Evolutionary conservation across 495 filamentous ascomycete species (phyloP).

Genomic region (Penicillium turbatum): DNA sequence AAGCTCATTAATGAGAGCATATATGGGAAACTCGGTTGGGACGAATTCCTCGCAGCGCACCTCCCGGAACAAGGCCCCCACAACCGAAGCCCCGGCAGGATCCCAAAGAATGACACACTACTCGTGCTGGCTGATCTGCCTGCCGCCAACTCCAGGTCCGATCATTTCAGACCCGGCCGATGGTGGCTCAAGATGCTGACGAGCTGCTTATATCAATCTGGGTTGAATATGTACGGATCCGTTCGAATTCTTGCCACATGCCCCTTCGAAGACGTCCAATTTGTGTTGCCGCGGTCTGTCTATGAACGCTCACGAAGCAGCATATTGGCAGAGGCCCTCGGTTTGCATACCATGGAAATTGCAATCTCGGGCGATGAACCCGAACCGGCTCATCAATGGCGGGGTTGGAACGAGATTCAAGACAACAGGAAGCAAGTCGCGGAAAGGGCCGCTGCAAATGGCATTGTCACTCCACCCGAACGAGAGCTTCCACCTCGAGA

Average conservation of each 20-base stretch:
- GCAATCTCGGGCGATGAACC: slow-evolving; percentile 25
- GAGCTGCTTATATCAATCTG: slow-evolving; percentile 25
- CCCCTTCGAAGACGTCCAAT: slow-evolving; percentile 42
- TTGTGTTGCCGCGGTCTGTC: slow-evolving; percentile 50
- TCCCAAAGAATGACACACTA: slow-evolving; percentile 58
- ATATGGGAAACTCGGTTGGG: slow-evolving; percentile 44
- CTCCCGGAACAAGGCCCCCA: slow-evolving; percentile 33
- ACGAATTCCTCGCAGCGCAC: slow-evolving; percentile 39
- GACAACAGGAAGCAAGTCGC: slow-evolving; percentile 35
- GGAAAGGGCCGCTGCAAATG: slow-evolving; percentile 29
- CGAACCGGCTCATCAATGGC: slow-evolving; percentile 17
- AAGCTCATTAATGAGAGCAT: slow-evolving; percentile 46
- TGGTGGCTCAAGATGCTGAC: slow-evolving; percentile 34
- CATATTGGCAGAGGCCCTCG: slow-evolving; percentile 52
- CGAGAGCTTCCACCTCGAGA: slow-evolving; percentile 28
- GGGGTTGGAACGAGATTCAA: slow-evolving; percentile 27
- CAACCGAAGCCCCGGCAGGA: slow-evolving; percentile 20
- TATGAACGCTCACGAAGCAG: slow-evolving; percentile 48
- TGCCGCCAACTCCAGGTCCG: slow-evolving; percentile 24
- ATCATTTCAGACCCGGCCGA: slow-evolving; percentile 35
- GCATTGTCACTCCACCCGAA: slow-evolving; percentile 34
- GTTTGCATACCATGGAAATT: slow-evolving; percentile 47
- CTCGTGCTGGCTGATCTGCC: slow-evolving; percentile 61
- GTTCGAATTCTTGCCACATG: slow-evolving; percentile 69
- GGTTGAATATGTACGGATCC: slow-evolving; percentile 43